These are phyloP conservation scores for Coemansia sp. DNA, from an alignment of 192 early-diverging fungal species.

Conservation along the genomic window DNA sequence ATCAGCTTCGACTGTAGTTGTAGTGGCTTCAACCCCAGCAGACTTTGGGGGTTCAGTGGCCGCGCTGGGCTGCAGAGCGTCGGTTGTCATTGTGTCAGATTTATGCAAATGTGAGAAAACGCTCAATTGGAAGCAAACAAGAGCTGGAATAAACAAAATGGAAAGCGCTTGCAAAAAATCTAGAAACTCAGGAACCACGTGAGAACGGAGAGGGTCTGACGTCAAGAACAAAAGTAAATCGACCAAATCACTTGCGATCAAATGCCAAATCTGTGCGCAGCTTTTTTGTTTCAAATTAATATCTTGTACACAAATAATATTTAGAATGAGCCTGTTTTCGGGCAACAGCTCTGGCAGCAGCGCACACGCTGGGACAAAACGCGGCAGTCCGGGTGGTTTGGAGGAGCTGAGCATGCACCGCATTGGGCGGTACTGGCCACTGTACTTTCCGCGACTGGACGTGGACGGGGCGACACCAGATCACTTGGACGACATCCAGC, in stretches of 20 bases:
- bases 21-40: not conserved
- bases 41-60: not conserved
- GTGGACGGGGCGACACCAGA: constrained; percentile 15
- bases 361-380: constrained; percentile 14
- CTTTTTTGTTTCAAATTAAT: not conserved
- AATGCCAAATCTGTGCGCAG: not conserved
- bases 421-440: constrained; percentile 45
- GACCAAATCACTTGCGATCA: not conserved
- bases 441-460: constrained; percentile 46
- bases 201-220: not conserved
- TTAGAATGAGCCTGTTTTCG: constrained; percentile 3
- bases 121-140: not conserved
- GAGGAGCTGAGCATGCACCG: constrained; percentile 14
- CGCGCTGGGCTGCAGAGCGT: not conserved
- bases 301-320: not conserved
- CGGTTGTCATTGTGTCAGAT: not conserved
- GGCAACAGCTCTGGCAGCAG: not conserved
- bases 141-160: constrained; percentile 1
- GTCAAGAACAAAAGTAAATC: not conserved
- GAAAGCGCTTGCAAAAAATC: not conserved
- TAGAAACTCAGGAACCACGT: not conserved
- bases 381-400: constrained; percentile 10
- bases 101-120: not conserved
- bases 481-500: constrained; percentile 23
- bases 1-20: not conserved